A percentile compares a stretch with the other conserved stretches of the same genome.
phyloP scores from a whole-genome alignment of 495 filamentous ascomycete genomes.

The Penicillium waksmanii region DNA sequence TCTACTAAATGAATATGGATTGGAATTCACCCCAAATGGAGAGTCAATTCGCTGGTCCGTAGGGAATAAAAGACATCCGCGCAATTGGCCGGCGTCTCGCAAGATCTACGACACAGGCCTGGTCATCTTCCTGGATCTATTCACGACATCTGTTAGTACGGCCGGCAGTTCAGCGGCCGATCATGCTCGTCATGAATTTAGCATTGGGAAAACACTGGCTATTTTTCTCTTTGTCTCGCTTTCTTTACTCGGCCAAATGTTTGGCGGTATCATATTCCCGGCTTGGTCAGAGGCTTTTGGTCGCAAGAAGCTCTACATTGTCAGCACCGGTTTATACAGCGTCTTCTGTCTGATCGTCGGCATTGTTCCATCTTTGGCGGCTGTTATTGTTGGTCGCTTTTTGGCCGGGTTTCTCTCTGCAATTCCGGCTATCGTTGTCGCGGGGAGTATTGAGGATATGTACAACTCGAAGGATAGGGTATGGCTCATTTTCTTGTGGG shows the following conservation, averaged over 20 bases:
- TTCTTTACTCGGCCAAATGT: constrained; percentile 48
- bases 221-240: constrained; percentile 35
- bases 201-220: constrained; percentile 21
- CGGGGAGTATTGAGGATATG: constrained; percentile 55
- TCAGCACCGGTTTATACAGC: constrained; percentile 38
- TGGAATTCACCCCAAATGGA: constrained; percentile 13
- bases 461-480: constrained; percentile 45
- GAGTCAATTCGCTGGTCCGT: constrained; percentile 16
- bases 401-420: constrained; percentile 47
- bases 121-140: constrained; percentile 20
- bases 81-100: constrained; percentile 13
- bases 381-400: constrained; percentile 39
- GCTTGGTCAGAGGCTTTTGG: constrained; percentile 53
- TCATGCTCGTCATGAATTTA: constrained; percentile 23
- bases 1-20: constrained; percentile 2
- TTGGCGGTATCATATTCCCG: constrained; percentile 51
- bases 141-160: constrained; percentile 31
- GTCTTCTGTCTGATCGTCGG: constrained; percentile 44
- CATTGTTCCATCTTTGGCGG: constrained; percentile 29
- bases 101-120: constrained; percentile 19
- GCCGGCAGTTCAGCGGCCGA: constrained; percentile 30
- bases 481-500: constrained; percentile 51
- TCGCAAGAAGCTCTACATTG: constrained; percentile 47
- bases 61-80: constrained; percentile 17
- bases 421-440: constrained; percentile 45